Evolutionary conservation across 2,329 filamentous ascomycete genomes (phyloP), one percentile per base, ranked within the genome.

Genomic region (Botrytis pseudocinerea): DNA sequence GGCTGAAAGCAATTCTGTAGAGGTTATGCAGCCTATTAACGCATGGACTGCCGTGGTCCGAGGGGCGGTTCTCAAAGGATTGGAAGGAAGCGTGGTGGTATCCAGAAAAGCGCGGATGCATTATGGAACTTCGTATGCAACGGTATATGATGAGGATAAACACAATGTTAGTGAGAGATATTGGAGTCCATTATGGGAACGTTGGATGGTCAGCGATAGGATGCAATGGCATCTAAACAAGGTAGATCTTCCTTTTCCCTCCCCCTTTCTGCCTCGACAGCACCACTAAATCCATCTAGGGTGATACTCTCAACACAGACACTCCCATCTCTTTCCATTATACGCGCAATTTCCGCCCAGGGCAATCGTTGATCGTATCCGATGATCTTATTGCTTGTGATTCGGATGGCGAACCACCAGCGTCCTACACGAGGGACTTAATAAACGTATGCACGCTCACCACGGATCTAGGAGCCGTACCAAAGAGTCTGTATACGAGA

Each of bases 201-300:
- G 92, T 66, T 94, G 91, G 92, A 94, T 94, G 92, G 92, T 95
- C 10, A 90, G 88, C 63, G 91, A 95, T 81, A 87, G 92, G 65
- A 94, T 95, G 92, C 91, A 94, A 82, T 95, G 93, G 93, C 92
- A 94, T 81, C 93, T 94, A 80, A 88, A 90, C 75, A 94, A 93
- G 87, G 91, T 82, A 75, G 66, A 75, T 72, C 62, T 3, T 25
- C 2, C 18, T 44, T 12, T 38, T 18, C 22, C 22, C 16, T 16
- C 35, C 42, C 2, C 22, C 38, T 0, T 28, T 32, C n/a, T 38
- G 9, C 42, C 18, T 44, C 20, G 22, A 20, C 25, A 32, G 22
- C n/a, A n/a, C 10, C n/a, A 14, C 61, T 65, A 42, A 68, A 6
- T 14, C 22, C 59, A 32, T 8, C 12, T 35, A 92, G 90, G 92